Conservation (phyloP, 2,329 filamentous ascomycete genomes). For the Blastomyces emzantsi region DNA sequence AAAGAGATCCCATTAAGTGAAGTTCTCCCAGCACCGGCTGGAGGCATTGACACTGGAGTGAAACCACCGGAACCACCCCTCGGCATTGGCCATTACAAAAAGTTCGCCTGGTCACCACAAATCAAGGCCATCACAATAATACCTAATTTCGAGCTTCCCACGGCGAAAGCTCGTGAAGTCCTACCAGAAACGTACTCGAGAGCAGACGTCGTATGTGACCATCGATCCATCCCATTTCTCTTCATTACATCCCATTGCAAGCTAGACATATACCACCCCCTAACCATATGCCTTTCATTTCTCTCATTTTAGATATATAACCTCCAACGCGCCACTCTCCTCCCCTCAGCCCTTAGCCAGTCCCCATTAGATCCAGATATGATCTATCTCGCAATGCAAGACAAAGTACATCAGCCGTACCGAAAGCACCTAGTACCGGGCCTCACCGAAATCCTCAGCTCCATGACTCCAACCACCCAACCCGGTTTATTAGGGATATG, state of each 20-base stretch:
- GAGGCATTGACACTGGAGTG: slow-evolving; percentile 81
- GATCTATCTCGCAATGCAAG: slow-evolving; percentile 97
- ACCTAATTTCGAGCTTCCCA: slow-evolving; percentile 91
- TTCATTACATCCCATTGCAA: slow-evolving; percentile 2
- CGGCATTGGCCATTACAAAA: slow-evolving; percentile 92
- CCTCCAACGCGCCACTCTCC: slow-evolving; percentile 81
- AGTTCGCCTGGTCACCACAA: slow-evolving; percentile 85
- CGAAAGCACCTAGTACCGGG: slow-evolving; percentile 85
- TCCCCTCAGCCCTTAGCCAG: slow-evolving; percentile 80
- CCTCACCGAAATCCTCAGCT: slow-evolving; percentile 79
- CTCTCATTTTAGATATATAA: slow-evolving; percentile 56
- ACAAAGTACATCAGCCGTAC: slow-evolving; percentile 96
- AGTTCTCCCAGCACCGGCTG: slow-evolving; percentile 81
- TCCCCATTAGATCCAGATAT: slow-evolving; percentile 85
- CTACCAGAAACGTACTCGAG: slow-evolving; percentile 71
- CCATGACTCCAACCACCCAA: slow-evolving; percentile 79
- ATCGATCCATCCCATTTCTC: neutral
- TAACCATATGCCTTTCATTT: slow-evolving; percentile 4
- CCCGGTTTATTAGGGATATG: slow-evolving; percentile 88
- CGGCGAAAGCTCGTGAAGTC: slow-evolving; percentile 78
- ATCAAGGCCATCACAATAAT: slow-evolving; percentile 98
- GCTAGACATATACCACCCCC: neutral
- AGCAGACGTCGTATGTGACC: slow-evolving; percentile 63
- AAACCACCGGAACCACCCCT: slow-evolving; percentile 79
- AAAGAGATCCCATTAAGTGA: slow-evolving; percentile 92